A percentile compares a stretch with the other conserved stretches of the same genome.
phyloP scores from a whole-genome alignment of 169 alveolate species.

The Theileria annulata region DNA sequence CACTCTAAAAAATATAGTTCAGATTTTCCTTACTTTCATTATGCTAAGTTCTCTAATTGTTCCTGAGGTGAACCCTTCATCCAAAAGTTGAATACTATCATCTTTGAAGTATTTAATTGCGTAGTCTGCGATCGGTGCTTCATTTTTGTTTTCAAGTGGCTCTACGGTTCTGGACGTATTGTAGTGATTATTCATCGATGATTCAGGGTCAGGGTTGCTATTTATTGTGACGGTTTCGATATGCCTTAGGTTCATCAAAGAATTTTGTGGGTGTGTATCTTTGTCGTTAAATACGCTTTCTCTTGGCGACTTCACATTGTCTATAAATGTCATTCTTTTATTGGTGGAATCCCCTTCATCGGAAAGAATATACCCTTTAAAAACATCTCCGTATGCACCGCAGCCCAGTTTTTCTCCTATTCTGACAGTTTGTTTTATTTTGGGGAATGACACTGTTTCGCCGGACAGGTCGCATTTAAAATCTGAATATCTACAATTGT shows the following conservation, averaged over 20 bases:
- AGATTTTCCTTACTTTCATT: constrained; percentile 66
- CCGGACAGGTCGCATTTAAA: constrained; percentile 65
- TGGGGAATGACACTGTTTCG: constrained; percentile 41
- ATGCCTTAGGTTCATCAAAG: constrained; percentile 51
- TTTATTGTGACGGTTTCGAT: constrained; percentile 39
- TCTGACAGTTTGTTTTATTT: constrained; percentile 33
- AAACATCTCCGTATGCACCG: constrained; percentile 91
- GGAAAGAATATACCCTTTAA: constrained; percentile 70
- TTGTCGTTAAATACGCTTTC: constrained; percentile 25
- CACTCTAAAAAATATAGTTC: constrained; percentile 37
- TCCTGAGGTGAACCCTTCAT: constrained; percentile 86
- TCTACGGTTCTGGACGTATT: not conserved
- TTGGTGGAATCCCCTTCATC: constrained; percentile 22
- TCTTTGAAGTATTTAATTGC: constrained; percentile 85
- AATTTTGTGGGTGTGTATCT: constrained; percentile 25
- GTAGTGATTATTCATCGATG: constrained; percentile 17
- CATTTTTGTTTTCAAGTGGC: not conserved
- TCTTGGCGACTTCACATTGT: constrained; percentile 13
- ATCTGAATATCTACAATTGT: constrained; percentile 43
- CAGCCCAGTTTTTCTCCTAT: constrained; percentile 85
- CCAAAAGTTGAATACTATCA: constrained; percentile 81
- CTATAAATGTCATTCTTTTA: not conserved
- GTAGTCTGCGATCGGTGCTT: constrained; percentile 41
- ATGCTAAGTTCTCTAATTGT: constrained; percentile 85
- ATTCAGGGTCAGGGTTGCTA: constrained; percentile 14